Evolutionary conservation across 306 rosid genomes (phyloP), one percentile per base, ranked within the genome.

Genomic region (Casuarina glauca): DNA sequence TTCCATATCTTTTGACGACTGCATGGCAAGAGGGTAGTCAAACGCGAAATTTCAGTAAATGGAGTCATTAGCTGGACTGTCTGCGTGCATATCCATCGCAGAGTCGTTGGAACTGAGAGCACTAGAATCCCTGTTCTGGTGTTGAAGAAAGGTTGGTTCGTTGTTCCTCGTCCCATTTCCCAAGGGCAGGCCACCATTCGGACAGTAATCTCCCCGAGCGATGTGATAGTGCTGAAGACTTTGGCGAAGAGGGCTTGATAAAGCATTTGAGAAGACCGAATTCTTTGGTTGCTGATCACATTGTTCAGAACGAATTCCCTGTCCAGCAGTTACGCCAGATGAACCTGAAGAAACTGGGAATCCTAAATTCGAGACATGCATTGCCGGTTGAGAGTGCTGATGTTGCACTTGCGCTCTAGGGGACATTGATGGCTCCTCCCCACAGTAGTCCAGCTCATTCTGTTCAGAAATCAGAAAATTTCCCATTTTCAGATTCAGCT

Each of bases 81-180:
- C 98, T 15, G 96, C 88, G 73, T 88, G 93, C 98, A 93, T 93
- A 87, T 93, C 98, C 97, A 91, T 91, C 9, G 87, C 86, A 12
- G 93, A 88, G 74, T 93, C 98, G 11, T 88, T 91, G 76, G 95
- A 84, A 78, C 69, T 86, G 10, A 82, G 86, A 73, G 82, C 75
- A 80, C 84, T 79, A 58, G 82, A 73, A 77, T 93, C 97, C 78
- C 83, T 82, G 74, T 79, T 83, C 44, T 86, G 97, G 64, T 84
- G 87, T 57, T 84, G 82, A 76, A 70, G 82, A 78, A 78, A 79
- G 80, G 73, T 81, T 52, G 77, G 70, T 69, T 90, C 98, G 61
- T 52, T 82, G 61, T 76, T 85, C 76, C 86, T 87, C 69, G 78
- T 81, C 64, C 91, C 96, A 77, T 86, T 88, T 69, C 87, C 93